phyloP scores from a whole-genome alignment of 768 basidiomycete genomes.

The Pisolithus microcarpus region DNA sequence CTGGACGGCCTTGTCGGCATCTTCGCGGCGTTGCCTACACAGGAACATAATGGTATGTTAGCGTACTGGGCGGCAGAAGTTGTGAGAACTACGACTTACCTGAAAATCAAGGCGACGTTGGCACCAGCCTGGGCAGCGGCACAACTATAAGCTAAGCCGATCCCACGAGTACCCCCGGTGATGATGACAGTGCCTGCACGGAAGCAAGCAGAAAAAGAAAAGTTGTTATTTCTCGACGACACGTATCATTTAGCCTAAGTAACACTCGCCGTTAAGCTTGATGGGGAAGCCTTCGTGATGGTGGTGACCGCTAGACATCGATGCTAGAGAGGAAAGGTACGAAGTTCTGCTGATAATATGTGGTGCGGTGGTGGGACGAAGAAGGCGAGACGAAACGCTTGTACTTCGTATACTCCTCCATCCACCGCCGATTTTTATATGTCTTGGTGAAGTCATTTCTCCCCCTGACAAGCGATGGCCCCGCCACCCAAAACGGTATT shows the following conservation, averaged over 20 bases:
- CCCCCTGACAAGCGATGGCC: too few relatives aligned
- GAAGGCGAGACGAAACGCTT: not conserved
- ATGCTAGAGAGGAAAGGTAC: not conserved
- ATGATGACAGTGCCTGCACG: slow-evolving; percentile 45
- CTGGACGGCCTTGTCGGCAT: slow-evolving; percentile 43
- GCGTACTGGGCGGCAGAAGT: not conserved
- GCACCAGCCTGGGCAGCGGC: slow-evolving; percentile 50
- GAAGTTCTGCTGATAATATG: not conserved
- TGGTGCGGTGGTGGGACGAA: not conserved
- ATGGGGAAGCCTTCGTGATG: not conserved
- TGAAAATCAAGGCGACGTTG: slow-evolving; percentile 58
- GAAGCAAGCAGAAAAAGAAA: not conserved
- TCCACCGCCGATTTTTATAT: too few relatives aligned
- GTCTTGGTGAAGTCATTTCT: too few relatives aligned
- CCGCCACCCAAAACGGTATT: too few relatives aligned
- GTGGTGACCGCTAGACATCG: not conserved
- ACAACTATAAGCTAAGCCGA: slow-evolving; percentile 47
- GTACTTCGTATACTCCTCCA: not conserved
- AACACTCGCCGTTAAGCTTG: not conserved
- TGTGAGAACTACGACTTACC: slow-evolving; percentile 18
- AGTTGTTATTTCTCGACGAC: too few relatives aligned
- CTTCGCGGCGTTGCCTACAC: slow-evolving; percentile 2
- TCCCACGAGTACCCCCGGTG: slow-evolving; percentile 58
- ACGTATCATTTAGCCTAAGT: too few relatives aligned
- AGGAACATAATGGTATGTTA: not conserved